These are phyloP conservation scores for Salmacisia buchloeana DNA, from an alignment of 1,284 basidiomycete genomes.

Conservation along the genomic window DNA sequence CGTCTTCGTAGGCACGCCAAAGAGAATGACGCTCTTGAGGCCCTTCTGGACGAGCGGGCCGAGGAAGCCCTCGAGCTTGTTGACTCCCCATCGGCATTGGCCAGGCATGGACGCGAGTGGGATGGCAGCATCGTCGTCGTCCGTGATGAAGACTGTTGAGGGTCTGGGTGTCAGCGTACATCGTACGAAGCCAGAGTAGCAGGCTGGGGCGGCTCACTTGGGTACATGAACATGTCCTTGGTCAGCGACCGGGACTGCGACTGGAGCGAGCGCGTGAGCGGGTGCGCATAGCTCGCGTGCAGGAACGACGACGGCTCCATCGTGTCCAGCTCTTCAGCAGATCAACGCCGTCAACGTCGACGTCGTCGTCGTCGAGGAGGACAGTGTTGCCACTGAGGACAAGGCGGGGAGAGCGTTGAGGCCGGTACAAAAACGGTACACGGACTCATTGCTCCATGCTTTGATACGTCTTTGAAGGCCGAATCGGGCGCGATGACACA, in stretches of 20 bases:
- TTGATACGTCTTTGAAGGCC: no score
- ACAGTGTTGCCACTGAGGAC: no score
- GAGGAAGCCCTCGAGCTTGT: constrained; percentile 81
- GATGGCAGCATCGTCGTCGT: constrained; percentile 33
- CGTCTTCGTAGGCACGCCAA: constrained; percentile 84
- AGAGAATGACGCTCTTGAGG: constrained; percentile 84
- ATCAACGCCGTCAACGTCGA: no score
- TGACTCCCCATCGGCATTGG: constrained; percentile 71
- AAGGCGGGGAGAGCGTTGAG: no score
- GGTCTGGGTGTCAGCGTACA: no score
- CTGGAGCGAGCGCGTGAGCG: constrained; percentile 38
- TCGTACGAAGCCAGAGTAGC: no score
- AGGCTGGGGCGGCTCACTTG: constrained; percentile 29
- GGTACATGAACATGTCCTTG: constrained; percentile 49
- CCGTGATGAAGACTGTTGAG: constrained; percentile 41
- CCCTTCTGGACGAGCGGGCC: constrained; percentile 83
- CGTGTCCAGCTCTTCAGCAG: background rate
- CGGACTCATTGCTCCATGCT: no score
- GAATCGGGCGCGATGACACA: no score
- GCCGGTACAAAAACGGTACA: no score
- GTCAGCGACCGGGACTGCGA: constrained; percentile 30
- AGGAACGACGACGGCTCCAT: constrained; percentile 22
- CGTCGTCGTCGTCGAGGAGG: no score
- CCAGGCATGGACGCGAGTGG: constrained; percentile 41
- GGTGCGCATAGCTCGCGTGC: constrained; percentile 42